Evolutionary conservation across 768 basidiomycete genomes (phyloP).

Genomic region (Lyophyllum decastes): DNA sequence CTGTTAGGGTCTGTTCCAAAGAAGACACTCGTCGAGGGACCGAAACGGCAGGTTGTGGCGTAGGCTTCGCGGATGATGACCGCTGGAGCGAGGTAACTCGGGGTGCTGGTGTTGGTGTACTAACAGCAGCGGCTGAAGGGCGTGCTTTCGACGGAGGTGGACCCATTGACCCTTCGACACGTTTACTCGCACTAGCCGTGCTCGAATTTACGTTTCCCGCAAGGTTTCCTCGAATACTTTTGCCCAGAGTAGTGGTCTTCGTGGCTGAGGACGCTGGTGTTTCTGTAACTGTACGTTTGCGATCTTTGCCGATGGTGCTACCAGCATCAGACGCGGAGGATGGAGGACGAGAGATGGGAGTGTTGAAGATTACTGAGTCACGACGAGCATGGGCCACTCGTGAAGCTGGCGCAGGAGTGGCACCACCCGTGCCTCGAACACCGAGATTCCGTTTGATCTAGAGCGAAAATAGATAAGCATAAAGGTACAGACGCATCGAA

Average conservation of each 20-base stretch:
- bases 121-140: slow-evolving; percentile 30
- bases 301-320: slow-evolving; percentile 36
- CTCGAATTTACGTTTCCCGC: slow-evolving; percentile 30
- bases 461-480: neutral
- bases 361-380: slow-evolving; percentile 58
- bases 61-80: slow-evolving; percentile 33
- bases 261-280: slow-evolving; percentile 25
- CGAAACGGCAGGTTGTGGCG: slow-evolving; percentile 28
- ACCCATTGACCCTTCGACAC: slow-evolving; percentile 48
- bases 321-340: slow-evolving; percentile 57
- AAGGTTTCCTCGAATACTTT: slow-evolving; percentile 40
- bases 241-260: slow-evolving; percentile 45
- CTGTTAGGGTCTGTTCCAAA: slow-evolving; percentile 26
- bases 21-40: slow-evolving; percentile 36
- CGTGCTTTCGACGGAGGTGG: slow-evolving; percentile 46
- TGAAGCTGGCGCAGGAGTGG: slow-evolving; percentile 52
- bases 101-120: slow-evolving; percentile 40
- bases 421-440: slow-evolving; percentile 55
- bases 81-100: slow-evolving; percentile 36
- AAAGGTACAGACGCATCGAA: neutral
- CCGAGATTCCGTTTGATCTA: slow-evolving; percentile 68
- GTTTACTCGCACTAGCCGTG: slow-evolving; percentile 24
- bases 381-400: slow-evolving; percentile 44
- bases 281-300: slow-evolving; percentile 37
- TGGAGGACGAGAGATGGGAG: slow-evolving; percentile 55